Percentiles rank a stretch among this genome's conserved stretches.
Evolutionary conservation across 2,329 filamentous ascomycete species (phyloP).

Genomic region (Knoxdaviesia capensis): DNA sequence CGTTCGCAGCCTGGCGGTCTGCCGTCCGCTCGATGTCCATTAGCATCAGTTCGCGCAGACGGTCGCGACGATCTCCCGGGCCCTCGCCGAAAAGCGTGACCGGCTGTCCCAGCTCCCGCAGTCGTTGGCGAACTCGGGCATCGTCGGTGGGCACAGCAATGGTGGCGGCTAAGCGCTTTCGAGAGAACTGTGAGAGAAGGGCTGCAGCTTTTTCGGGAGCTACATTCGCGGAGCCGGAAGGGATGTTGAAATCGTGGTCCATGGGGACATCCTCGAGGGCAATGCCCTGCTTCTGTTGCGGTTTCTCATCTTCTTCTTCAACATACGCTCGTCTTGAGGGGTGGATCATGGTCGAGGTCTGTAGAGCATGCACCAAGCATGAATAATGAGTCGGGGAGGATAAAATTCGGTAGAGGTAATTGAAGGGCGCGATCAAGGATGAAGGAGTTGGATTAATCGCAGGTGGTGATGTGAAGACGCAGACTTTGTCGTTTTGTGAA

Average conservation of each 20-base stretch:
- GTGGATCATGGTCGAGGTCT: slow-evolving; percentile 42
- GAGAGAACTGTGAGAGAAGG: slow-evolving; percentile 71
- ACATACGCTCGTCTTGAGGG: slow-evolving; percentile 85
- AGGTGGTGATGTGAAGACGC: too few relatives aligned
- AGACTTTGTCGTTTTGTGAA: too few relatives aligned
- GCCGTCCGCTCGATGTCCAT: slow-evolving; percentile 39
- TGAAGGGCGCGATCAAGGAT: too few relatives aligned
- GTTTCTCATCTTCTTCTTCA: slow-evolving; percentile 52
- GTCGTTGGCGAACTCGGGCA: slow-evolving; percentile 55
- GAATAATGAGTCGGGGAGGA: not conserved
- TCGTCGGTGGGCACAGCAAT: slow-evolving; percentile 92
- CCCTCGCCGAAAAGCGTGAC: slow-evolving; percentile 90
- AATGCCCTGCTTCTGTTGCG: slow-evolving; percentile 14
- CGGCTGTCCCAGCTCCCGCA: slow-evolving; percentile 79
- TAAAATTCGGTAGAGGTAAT: not conserved
- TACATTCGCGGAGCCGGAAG: slow-evolving; percentile 41
- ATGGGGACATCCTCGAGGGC: slow-evolving; percentile 30
- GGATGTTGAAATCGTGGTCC: slow-evolving; percentile 74
- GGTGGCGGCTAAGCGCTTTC: slow-evolving; percentile 72
- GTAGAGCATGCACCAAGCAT: not conserved
- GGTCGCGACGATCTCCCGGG: slow-evolving; percentile 64
- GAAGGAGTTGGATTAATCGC: too few relatives aligned
- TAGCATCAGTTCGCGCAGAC: slow-evolving; percentile 62
- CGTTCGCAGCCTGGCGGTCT: slow-evolving; percentile 20
- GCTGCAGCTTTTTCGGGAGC: slow-evolving; percentile 68